Evolutionary conservation across 1,284 basidiomycete genomes (phyloP).

Genomic region (Trichosporon inkin): DNA sequence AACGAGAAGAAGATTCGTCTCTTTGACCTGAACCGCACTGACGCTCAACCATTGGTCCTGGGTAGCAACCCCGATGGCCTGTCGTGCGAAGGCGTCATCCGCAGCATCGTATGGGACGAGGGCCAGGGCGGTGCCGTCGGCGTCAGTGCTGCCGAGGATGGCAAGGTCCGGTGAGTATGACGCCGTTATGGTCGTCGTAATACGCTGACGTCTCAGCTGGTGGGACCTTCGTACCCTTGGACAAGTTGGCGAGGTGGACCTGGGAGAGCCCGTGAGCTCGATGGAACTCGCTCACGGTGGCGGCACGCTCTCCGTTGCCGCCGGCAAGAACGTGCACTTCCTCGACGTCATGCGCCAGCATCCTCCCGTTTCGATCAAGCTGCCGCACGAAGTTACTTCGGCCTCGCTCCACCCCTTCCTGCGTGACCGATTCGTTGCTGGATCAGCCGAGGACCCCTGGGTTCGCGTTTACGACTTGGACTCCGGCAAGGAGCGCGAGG

Average conservation of each 20-base stretch:
- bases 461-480: constrained; percentile 83
- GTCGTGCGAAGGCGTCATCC: constrained; percentile 78
- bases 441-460: constrained; percentile 90
- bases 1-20: constrained; percentile 96
- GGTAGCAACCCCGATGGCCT: constrained; percentile 57
- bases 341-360: constrained; percentile 56
- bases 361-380: constrained; percentile 52
- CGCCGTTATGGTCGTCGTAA: not conserved
- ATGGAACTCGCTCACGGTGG: constrained; percentile 88
- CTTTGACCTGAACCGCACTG: constrained; percentile 77
- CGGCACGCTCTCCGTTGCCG: constrained; percentile 80
- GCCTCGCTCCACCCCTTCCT: constrained; percentile 85
- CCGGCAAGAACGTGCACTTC: constrained; percentile 87
- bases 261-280: constrained; percentile 78
- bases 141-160: constrained; percentile 88
- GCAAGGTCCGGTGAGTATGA: constrained; percentile 69
- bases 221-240: constrained; percentile 85
- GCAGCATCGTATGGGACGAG: constrained; percentile 88
- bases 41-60: constrained; percentile 79
- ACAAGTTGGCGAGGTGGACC: constrained; percentile 66
- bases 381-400: constrained; percentile 80
- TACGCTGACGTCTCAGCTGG: constrained; percentile 60
- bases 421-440: constrained; percentile 87
- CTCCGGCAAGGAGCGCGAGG: constrained; percentile 81
- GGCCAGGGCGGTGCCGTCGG: constrained; percentile 63